Evolutionary conservation across 495 filamentous ascomycete species (phyloP).

Genomic region (Wilcoxina mikolae): DNA sequence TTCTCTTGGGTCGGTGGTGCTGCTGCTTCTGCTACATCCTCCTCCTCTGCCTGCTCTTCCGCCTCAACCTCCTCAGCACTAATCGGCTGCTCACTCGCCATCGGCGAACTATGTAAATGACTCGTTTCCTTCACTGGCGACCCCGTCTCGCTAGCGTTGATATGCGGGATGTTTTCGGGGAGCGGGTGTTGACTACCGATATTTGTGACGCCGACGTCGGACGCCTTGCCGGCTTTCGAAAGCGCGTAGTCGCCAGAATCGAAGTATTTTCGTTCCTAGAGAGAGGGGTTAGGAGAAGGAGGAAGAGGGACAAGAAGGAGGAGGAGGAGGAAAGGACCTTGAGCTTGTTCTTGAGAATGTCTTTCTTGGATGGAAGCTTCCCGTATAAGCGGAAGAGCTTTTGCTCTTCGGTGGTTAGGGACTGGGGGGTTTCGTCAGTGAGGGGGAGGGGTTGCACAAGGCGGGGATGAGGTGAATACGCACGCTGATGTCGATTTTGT

Average conservation of each 20-base stretch:
- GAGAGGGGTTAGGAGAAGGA: conserved; percentile 1
- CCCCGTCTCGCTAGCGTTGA: conserved; percentile 37
- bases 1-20: not conserved
- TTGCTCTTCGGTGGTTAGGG: conserved; percentile 80
- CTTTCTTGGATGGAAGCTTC: conserved; percentile 88
- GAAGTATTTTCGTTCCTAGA: conserved; percentile 93
- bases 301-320: conserved; percentile 3
- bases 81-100: conserved; percentile 25
- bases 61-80: conserved; percentile 7
- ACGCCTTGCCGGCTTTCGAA: conserved; percentile 94
- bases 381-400: conserved; percentile 91
- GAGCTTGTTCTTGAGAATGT: conserved; percentile 94
- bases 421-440: conserved; percentile 37
- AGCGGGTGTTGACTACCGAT: conserved; percentile 89
- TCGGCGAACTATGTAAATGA: conserved; percentile 20
- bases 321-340: conserved; percentile 37
- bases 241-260: conserved; percentile 96
- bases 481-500: conserved; percentile 91
- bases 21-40: not conserved
- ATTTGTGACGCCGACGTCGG: conserved; percentile 80
- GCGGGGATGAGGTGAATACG: conserved; percentile 31
- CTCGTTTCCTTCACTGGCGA: conserved; percentile 26
- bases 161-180: conserved; percentile 92
- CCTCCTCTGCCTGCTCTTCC: not conserved
- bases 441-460: conserved; percentile 9